Percentiles rank a stretch among this genome's conserved stretches.
These are phyloP conservation scores for Apiospora kogelbergensis DNA, from an alignment of 2,329 filamentous ascomycete genomes.

Conservation along the genomic window DNA sequence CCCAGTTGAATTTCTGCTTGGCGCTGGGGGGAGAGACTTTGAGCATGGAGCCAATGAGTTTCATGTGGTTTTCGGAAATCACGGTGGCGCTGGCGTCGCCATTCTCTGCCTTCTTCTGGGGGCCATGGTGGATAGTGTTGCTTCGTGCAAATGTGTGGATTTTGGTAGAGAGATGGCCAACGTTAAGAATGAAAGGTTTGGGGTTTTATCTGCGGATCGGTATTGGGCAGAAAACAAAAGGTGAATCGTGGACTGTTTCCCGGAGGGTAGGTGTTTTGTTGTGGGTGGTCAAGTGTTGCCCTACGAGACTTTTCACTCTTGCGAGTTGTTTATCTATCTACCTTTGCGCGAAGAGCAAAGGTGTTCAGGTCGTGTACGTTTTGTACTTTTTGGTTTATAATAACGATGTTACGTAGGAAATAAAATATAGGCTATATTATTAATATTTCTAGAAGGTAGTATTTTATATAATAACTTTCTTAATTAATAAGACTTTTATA, in stretches of 20 bases:
- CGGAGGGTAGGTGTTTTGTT: neutral
- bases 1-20: neutral
- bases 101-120: slow-evolving; percentile 1
- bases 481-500: no score
- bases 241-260: neutral
- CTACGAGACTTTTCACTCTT: no score
- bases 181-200: neutral
- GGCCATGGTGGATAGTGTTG: neutral
- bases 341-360: no score
- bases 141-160: no score
- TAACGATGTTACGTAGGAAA: no score
- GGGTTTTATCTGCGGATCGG: neutral
- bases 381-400: neutral
- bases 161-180: neutral
- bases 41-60: neutral
- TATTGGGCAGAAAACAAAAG: neutral
- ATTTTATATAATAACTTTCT: no score
- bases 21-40: neutral
- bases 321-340: no score
- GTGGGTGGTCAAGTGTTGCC: neutral
- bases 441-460: no score
- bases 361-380: no score
- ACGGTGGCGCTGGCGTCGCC: neutral
- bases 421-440: no score
- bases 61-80: neutral